These are phyloP conservation scores for Mallotus repandus DNA, from an alignment of 441 rosid genomes.

Conservation along the genomic window DNA sequence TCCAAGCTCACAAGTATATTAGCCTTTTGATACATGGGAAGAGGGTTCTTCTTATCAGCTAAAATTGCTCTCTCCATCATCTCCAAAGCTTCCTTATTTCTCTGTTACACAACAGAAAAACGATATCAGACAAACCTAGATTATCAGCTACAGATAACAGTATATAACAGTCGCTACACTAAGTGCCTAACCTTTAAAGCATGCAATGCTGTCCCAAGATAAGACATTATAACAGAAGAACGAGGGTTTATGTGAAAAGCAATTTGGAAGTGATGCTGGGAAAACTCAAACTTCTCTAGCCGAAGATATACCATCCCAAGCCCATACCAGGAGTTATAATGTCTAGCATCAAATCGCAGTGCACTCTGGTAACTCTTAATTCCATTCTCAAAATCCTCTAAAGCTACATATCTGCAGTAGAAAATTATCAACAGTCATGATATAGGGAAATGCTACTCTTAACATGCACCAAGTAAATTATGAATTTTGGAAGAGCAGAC, in stretches of 20 bases:
- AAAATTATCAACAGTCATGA: slow-evolving; percentile 20
- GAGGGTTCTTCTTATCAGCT: slow-evolving; percentile 93
- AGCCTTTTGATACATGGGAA: slow-evolving; percentile 98
- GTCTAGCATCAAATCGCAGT: slow-evolving; percentile 83
- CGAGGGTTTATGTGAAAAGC: slow-evolving; percentile 80
- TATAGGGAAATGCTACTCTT: not conserved
- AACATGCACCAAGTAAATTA: not conserved
- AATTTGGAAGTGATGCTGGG: slow-evolving; percentile 93
- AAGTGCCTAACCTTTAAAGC: slow-evolving; percentile 59
- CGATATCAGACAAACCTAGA: slow-evolving; percentile 6
- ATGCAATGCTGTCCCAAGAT: slow-evolving; percentile 89
- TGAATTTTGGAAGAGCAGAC: not conserved
- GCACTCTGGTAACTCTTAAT: slow-evolving; percentile 92
- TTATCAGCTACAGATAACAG: slow-evolving; percentile 5
- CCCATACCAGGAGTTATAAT: slow-evolving; percentile 97
- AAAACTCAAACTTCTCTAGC: slow-evolving; percentile 91
- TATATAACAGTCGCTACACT: slow-evolving; percentile 14
- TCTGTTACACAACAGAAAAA: slow-evolving; percentile 46
- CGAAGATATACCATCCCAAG: slow-evolving; percentile 95
- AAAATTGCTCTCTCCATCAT: slow-evolving; percentile 88
- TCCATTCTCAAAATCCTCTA: slow-evolving; percentile 95
- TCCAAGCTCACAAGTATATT: slow-evolving; percentile 82
- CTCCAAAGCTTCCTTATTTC: slow-evolving; percentile 83
- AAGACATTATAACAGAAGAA: slow-evolving; percentile 95
- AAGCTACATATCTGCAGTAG: slow-evolving; percentile 64